Conservation (phyloP, 1,139 yeast species). For the Hansenula lynferdii region DNA sequence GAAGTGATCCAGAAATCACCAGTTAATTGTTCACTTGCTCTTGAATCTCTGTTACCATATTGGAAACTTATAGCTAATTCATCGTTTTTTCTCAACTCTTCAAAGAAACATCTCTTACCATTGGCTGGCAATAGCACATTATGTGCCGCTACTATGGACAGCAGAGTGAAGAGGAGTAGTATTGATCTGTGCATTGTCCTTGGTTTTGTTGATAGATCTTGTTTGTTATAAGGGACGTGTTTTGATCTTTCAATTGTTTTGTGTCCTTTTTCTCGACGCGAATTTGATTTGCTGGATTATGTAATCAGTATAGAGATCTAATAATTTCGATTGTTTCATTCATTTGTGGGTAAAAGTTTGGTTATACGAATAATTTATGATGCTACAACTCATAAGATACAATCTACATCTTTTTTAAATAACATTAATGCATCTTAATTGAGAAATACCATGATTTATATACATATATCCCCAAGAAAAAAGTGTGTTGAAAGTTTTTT, state of each 20-base stretch:
- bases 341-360: no score
- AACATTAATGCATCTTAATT: conserved; percentile 3
- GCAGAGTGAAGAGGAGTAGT: conserved; percentile 3
- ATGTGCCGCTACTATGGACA: conserved; percentile 47
- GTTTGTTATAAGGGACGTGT: no score
- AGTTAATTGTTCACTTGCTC: conserved; percentile 67
- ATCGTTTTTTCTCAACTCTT: conserved; percentile 75
- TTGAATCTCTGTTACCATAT: conserved; percentile 87
- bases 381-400: background rate
- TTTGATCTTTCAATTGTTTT: no score
- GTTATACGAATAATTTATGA: no score
- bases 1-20: conserved; percentile 66
- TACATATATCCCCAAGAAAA: conserved; percentile 2
- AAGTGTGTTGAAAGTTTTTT: no score
- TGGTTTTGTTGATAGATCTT: no score
- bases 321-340: no score
- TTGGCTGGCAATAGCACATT: conserved; percentile 80
- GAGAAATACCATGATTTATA: conserved; percentile 2
- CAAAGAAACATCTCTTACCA: conserved; percentile 88
- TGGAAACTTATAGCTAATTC: conserved; percentile 88
- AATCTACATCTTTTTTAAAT: background rate
- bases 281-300: no score
- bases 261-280: no score
- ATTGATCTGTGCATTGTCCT: background rate
- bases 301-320: no score